Percentiles rank a stretch among this genome's conserved stretches.
Conservation (phyloP, 768 basidiomycete genomes). For the Pulveroboletus sp. region DNA sequence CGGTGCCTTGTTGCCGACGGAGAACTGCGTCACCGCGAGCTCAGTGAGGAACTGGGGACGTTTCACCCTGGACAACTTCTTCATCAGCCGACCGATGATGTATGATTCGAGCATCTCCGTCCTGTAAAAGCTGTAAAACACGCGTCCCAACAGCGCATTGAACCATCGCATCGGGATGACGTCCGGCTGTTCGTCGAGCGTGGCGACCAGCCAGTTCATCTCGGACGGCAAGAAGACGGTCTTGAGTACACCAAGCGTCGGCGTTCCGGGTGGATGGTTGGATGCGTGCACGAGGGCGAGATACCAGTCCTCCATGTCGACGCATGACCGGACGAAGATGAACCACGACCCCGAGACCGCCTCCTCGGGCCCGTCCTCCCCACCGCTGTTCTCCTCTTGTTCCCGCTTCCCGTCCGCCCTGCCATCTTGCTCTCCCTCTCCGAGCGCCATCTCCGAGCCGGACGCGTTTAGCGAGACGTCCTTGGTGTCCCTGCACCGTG, state of each 20-base stretch:
- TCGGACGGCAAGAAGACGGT: constrained; percentile 69
- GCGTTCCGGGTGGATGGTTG: constrained; percentile 55
- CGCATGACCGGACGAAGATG: constrained; percentile 82
- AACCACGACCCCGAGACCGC: constrained; percentile 76
- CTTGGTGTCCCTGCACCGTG: constrained; percentile 37
- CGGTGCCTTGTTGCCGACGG: constrained; percentile 79
- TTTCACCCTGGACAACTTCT: constrained; percentile 90
- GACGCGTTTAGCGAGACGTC: constrained; percentile 47
- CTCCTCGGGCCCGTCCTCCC: constrained; percentile 48
- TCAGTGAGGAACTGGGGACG: constrained; percentile 83
- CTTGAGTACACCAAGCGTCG: constrained; percentile 56
- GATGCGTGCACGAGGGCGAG: constrained; percentile 74
- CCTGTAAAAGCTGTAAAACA: constrained; percentile 90
- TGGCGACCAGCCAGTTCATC: constrained; percentile 79
- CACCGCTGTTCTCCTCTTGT: constrained; percentile 35
- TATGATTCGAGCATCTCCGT: constrained; percentile 78
- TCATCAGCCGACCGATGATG: constrained; percentile 87
- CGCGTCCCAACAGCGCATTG: constrained; percentile 87
- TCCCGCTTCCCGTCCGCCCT: constrained; percentile 33
- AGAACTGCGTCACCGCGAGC: constrained; percentile 82
- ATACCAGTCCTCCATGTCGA: constrained; percentile 99
- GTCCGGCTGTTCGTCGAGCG: constrained; percentile 90
- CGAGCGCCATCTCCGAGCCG: constrained; percentile 47
- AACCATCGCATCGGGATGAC: constrained; percentile 97
- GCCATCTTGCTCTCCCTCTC: constrained; percentile 24